A percentile compares a stretch with the other conserved stretches of the same genome.
phyloP scores from a whole-genome alignment of 129 eudicot genomes.

The Lactuca saligna region DNA sequence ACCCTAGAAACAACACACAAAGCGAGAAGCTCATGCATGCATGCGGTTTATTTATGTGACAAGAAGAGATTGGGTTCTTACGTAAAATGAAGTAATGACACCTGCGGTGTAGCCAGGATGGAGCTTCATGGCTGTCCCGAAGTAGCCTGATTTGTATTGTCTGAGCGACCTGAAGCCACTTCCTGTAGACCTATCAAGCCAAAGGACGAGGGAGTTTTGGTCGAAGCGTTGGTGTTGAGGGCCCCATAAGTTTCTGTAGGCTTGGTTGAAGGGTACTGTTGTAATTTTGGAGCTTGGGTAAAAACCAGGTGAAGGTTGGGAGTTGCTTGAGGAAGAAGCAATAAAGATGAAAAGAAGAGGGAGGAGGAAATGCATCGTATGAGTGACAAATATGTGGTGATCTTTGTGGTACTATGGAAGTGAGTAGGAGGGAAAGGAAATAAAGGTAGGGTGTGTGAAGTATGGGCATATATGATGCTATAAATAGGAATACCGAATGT shows the following conservation, averaged over 20 bases:
- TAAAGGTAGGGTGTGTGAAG: conserved; percentile 15
- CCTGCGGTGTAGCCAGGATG: conserved; percentile 95
- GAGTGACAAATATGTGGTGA: neutral
- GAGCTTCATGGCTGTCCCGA: conserved; percentile 70
- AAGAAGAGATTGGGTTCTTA: conserved; percentile 26
- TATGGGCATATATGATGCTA: conserved; percentile 25
- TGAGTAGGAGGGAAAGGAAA: neutral
- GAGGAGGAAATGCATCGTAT: conserved; percentile 33
- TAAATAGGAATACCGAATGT: conserved; percentile 19
- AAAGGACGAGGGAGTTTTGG: conserved; percentile 49
- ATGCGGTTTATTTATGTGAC: conserved; percentile 1
- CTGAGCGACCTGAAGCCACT: conserved; percentile 76
- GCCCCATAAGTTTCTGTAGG: conserved; percentile 73
- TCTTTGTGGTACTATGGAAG: neutral
- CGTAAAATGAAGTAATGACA: conserved; percentile 75
- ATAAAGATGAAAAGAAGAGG: conserved; percentile 35
- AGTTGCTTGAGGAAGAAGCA: conserved; percentile 39
- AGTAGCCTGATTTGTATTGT: conserved; percentile 67
- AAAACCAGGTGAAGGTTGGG: conserved; percentile 83
- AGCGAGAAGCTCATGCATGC: conserved; percentile 10
- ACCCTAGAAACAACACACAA: neutral
- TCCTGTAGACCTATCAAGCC: conserved; percentile 81
- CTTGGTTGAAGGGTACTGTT: conserved; percentile 56
- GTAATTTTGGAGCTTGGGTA: conserved; percentile 69
- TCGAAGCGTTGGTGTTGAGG: conserved; percentile 76